Conservation (phyloP, 192 early-diverging fungal genomes). For the Anaeromyces robustus region DNA sequence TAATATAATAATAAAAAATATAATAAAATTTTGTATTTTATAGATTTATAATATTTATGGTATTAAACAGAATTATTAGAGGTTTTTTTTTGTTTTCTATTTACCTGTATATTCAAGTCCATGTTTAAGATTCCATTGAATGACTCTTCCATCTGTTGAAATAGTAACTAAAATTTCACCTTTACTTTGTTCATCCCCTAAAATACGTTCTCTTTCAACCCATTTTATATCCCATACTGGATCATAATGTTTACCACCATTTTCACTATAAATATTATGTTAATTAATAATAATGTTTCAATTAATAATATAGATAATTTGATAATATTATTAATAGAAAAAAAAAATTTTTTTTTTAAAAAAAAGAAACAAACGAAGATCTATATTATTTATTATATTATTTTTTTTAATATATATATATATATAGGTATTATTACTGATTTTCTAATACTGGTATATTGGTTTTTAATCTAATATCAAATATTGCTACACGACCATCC, state of each 20-base stretch:
- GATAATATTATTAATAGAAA: too few relatives aligned
- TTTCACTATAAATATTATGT: constrained; percentile 10
- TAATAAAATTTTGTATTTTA: not conserved
- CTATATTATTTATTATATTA: too few relatives aligned
- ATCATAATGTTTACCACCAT: constrained; percentile 36
- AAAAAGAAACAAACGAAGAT: too few relatives aligned
- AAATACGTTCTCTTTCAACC: constrained; percentile 30
- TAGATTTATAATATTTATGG: not conserved
- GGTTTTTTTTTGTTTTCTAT: too few relatives aligned
- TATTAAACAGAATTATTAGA: too few relatives aligned
- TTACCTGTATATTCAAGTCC: constrained; percentile 33
- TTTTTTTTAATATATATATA: too few relatives aligned
- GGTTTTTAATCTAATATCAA: constrained; percentile 26
- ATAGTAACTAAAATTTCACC: constrained; percentile 31
- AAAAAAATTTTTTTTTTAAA: too few relatives aligned
- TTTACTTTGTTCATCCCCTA: constrained; percentile 27
- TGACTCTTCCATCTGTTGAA: constrained; percentile 38
- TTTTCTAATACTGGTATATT: constrained; percentile 25
- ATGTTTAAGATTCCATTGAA: constrained; percentile 36
- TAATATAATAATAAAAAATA: not conserved
- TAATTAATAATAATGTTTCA: not conserved
- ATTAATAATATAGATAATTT: not conserved
- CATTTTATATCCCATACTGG: constrained; percentile 47
- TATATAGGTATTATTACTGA: constrained; percentile 7
- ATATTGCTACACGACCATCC: constrained; percentile 31